Conservation (phyloP, 2,329 filamentous ascomycete genomes). For the Exutisphaerella laricina region DNA sequence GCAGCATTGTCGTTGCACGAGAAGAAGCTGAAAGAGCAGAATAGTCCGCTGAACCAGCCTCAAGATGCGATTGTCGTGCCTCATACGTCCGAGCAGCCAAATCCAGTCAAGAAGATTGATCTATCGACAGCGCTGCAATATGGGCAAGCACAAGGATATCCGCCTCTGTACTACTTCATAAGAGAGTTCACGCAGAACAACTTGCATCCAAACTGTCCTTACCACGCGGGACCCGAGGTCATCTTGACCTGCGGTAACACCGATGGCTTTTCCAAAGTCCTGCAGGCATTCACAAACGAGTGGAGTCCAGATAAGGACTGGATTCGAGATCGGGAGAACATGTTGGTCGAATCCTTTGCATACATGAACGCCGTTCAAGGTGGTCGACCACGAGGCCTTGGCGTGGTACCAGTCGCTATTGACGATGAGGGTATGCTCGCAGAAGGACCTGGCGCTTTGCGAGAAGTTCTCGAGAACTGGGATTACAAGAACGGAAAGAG, state of each 20-base stretch:
- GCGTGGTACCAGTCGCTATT: constrained; percentile 66
- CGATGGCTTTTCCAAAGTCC: constrained; percentile 73
- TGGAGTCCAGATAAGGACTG: constrained; percentile 67
- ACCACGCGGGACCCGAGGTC: constrained; percentile 68
- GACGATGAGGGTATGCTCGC: constrained; percentile 77
- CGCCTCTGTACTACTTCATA: constrained; percentile 69
- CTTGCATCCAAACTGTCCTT: constrained; percentile 76
- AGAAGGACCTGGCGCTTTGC: constrained; percentile 64
- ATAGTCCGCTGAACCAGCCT: constrained; percentile 33
- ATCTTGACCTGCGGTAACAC: constrained; percentile 76
- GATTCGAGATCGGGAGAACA: constrained; percentile 62
- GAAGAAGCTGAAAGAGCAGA: constrained; percentile 13
- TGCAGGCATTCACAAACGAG: constrained; percentile 69
- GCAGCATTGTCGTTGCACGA: constrained; percentile 14
- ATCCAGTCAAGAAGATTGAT: constrained; percentile 68
- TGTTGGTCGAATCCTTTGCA: constrained; percentile 74
- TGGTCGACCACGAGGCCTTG: constrained; percentile 61
- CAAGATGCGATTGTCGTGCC: constrained; percentile 58
- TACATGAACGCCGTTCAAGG: constrained; percentile 73
- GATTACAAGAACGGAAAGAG: constrained; percentile 65
- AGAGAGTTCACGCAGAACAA: constrained; percentile 70
- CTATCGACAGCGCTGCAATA: constrained; percentile 80
- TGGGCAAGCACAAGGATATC: constrained; percentile 74
- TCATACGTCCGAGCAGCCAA: constrained; percentile 54
- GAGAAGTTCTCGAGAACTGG: constrained; percentile 78